These are phyloP conservation scores for Sarcodon sp. DNA, from an alignment of 768 basidiomycete species.

Conservation along the genomic window DNA sequence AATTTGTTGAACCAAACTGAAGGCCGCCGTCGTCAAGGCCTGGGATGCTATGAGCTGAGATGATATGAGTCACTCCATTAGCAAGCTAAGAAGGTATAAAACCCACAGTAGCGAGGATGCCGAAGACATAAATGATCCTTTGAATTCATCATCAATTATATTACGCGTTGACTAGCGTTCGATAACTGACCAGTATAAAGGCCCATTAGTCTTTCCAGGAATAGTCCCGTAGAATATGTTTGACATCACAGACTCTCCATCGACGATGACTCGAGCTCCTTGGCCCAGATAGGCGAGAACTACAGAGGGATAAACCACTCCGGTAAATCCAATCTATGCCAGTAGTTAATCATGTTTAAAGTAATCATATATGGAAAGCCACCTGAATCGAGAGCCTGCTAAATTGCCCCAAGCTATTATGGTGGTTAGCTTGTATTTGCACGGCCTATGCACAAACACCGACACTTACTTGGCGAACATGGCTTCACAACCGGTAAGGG, in stretches of 20 bases:
- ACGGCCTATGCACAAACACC: not conserved
- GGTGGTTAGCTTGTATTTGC: not conserved
- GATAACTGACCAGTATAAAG: conserved; percentile 41
- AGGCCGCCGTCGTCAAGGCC: conserved; percentile 60
- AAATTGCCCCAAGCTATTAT: conserved; percentile 50
- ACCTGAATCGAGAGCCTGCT: conserved; percentile 46
- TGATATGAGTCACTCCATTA: not conserved
- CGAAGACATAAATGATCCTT: conserved; percentile 52
- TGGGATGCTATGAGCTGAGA: conserved; percentile 45
- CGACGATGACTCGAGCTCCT: conserved; percentile 44
- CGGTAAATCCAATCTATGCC: conserved; percentile 35
- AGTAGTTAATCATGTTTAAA: not conserved
- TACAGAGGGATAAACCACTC: conserved; percentile 45
- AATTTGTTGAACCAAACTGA: conserved; percentile 49
- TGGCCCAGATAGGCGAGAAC: conserved; percentile 61
- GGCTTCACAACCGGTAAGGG: conserved; percentile 60
- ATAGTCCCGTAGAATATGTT: conserved; percentile 58
- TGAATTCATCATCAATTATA: not conserved
- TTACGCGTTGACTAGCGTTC: not conserved
- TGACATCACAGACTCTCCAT: conserved; percentile 32
- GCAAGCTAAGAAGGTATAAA: not conserved
- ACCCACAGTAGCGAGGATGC: conserved; percentile 48
- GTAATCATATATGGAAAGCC: conserved; percentile 2
- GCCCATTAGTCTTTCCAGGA: conserved; percentile 38
- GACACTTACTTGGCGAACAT: conserved; percentile 48